Conservation (phyloP, 441 rosid species). For the Sinapis alba region DNA sequence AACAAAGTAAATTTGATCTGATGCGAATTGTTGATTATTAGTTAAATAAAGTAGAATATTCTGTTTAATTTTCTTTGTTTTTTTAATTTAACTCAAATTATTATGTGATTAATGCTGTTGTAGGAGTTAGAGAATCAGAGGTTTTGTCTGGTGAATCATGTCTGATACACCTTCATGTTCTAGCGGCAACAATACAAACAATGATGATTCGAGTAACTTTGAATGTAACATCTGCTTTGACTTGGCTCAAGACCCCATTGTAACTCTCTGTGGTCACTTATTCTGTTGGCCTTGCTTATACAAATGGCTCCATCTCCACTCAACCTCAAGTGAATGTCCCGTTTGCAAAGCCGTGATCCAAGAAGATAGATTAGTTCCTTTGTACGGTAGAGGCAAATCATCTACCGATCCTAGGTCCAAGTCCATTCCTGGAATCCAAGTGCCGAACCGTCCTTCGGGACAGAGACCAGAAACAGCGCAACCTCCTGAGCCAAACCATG, state of each 20-base stretch:
- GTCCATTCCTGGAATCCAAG: constrained; percentile 74
- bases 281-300: constrained; percentile 99
- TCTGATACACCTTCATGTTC: constrained; percentile 42
- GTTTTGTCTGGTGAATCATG: constrained; percentile 23
- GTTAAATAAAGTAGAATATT: neutral
- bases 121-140: constrained; percentile 15
- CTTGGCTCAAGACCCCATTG: constrained; percentile 96
- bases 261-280: constrained; percentile 95
- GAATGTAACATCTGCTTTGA: constrained; percentile 99
- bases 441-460: constrained; percentile 91
- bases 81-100: neutral
- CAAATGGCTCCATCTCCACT: constrained; percentile 91
- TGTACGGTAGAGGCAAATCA: constrained; percentile 92
- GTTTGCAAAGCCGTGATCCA: constrained; percentile 89
- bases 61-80: neutral
- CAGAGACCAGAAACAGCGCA: constrained; percentile 98
- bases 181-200: constrained; percentile 43
- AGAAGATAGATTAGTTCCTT: constrained; percentile 87
- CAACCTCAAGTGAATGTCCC: constrained; percentile 75
- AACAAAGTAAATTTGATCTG: neutral
- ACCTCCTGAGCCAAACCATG: constrained; percentile 74
- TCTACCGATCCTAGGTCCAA: constrained; percentile 82
- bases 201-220: constrained; percentile 71
- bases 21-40: constrained; percentile 10
- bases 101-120: constrained; percentile 8